Conservation (phyloP, 306 rosid genomes). For the Medicago ruthenica region DNA sequence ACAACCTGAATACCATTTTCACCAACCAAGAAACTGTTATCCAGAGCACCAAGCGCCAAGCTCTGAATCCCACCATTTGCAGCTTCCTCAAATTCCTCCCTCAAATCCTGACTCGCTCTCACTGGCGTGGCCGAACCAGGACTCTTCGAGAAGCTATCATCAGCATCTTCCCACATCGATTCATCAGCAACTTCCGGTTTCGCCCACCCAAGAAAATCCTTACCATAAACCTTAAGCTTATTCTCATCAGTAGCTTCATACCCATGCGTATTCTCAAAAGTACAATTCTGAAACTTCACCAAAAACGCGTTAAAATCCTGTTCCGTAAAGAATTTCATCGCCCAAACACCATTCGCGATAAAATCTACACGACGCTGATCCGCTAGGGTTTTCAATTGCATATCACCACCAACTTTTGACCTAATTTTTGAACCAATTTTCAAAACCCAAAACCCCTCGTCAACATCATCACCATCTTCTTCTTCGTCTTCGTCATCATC, state of each 20-base stretch:
- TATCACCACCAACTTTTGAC: conserved; percentile 57
- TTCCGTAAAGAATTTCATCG: conserved; percentile 72
- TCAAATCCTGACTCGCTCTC: conserved; percentile 65
- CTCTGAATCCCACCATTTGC: conserved; percentile 89
- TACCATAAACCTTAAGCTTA: conserved; percentile 82
- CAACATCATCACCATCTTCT: conserved; percentile 27
- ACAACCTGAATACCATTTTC: conserved; percentile 92
- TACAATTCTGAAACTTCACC: conserved; percentile 59
- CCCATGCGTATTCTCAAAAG: conserved; percentile 82
- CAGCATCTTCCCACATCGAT: conserved; percentile 96
- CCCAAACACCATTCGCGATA: conserved; percentile 91
- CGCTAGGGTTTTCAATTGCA: conserved; percentile 70
- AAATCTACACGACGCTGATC: conserved; percentile 87
- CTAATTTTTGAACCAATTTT: conserved; percentile 71
- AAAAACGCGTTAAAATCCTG: conserved; percentile 66
- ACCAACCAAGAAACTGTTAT: conserved; percentile 90
- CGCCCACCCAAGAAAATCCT: conserved; percentile 90
- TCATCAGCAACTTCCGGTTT: conserved; percentile 89
- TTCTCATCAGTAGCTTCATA: conserved; percentile 71
- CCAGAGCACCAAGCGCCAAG: conserved; percentile 92
- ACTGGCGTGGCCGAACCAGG: conserved; percentile 64
- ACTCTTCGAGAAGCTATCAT: conserved; percentile 65
- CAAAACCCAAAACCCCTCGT: conserved; percentile 67
- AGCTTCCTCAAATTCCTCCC: conserved; percentile 92
- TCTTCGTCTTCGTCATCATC: conserved; percentile 43